phyloP scores from a whole-genome alignment of 768 basidiomycete genomes.

The Pleurotus ostreatus region DNA sequence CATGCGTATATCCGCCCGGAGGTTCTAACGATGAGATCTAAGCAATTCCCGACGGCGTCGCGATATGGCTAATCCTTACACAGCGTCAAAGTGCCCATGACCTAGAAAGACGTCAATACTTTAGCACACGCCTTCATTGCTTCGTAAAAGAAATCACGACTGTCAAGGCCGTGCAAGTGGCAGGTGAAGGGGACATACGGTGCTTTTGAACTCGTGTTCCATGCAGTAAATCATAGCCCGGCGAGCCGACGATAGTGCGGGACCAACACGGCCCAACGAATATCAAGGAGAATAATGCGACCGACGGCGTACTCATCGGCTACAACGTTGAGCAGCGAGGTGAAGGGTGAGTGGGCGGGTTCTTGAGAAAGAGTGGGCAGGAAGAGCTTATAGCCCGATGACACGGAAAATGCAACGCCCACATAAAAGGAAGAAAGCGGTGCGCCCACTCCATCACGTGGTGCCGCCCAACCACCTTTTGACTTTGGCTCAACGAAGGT shows the following conservation, averaged over 20 bases:
- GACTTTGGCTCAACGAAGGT: neutral
- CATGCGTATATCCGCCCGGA: too few relatives aligned
- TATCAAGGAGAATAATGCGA: neutral
- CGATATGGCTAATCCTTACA: neutral
- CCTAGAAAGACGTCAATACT: neutral
- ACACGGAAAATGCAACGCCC: conserved; percentile 6
- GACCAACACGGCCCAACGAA: neutral
- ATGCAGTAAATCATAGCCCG: neutral
- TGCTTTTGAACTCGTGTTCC: neutral
- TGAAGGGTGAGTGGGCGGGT: neutral
- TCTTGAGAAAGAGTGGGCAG: neutral
- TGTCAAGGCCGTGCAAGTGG: conserved; percentile 3
- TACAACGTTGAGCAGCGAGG: neutral
- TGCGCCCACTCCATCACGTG: conserved; percentile 6
- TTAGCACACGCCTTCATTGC: neutral
- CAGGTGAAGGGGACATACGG: neutral
- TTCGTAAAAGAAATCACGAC: neutral
- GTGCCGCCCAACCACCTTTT: neutral
- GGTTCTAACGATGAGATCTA: conserved; percentile 5
- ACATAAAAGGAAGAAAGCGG: conserved; percentile 7
- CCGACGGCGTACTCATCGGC: neutral
- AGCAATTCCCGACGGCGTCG: conserved; percentile 5
- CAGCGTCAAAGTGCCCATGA: conserved; percentile 1
- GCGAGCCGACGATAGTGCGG: neutral
- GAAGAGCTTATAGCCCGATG: conserved; percentile 6